Base-by-base conservation (phyloP, 2,329 filamentous ascomycete species). In the Pyrenophora graminea region DNA sequence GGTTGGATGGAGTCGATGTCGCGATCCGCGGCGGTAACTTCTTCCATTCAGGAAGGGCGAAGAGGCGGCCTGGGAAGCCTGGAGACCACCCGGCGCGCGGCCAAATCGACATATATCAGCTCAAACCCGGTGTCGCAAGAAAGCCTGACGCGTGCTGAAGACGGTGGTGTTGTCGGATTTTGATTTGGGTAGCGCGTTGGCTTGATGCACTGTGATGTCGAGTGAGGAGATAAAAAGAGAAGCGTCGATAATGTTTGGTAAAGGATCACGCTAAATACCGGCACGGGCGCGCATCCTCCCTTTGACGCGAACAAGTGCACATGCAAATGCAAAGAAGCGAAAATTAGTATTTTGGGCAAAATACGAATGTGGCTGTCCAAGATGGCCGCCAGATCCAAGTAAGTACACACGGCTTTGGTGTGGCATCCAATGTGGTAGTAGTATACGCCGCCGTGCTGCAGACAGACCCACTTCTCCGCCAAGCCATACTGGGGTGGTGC, bases 71-170 rank as follows among this genome's bases (percentile, higher is more conserved):
- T 58, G 49, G 58, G 69, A 58, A 64, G 62, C 56, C 61, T 59
- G 45, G 52, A 69, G 62, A 69, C 67, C 65, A 67, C 70, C 67
- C 57, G 53, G 57, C 61, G 59, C 66, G 56, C 56, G 60, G 58
- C 63, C 62, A 63, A 66, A 61, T 54, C 52, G 56, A 56, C 66
- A 68, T 68, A 45, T 61, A 69, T 55, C 52, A 53, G 46, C 48
- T 40, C 61, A 57, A 65, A 62, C 46, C 33, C 15, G 42, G 55
- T 56, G 61, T 66, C 63, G 59, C 56, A 56, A 41, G 57, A 62
- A 57, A 62, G 62, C 40, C 39, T 19, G 23, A 43, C 25, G 46
- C 44, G 48, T 38, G 54, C 40, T 50, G 56, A 61, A 51, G 40
- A 46, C 53, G 45, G 54, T 72, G 64, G 51, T 48, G 68, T 51